Base-by-base conservation (phyloP, 2,329 filamentous ascomycete species). In the Monilinia fructigena region DNA sequence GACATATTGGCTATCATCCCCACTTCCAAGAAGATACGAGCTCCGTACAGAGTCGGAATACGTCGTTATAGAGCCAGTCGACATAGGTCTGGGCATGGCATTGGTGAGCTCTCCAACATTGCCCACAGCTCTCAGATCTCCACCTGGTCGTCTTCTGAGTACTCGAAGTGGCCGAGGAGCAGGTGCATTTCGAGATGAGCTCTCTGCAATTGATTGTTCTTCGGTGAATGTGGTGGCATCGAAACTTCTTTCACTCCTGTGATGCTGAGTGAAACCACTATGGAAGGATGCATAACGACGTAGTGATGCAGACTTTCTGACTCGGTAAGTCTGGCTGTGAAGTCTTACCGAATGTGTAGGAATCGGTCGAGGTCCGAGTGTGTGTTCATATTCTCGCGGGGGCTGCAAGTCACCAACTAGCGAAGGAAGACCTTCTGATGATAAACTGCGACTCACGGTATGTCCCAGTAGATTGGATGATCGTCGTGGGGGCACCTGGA, bases 141-240 rank as follows among this genome's bases (percentile, higher is more conserved):
- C 90, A 58, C 91, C 91, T 8, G 90, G 91, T 18, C 88, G 83
- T 74, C 91, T 82, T 68, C 91, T 84, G 68, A 95, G 82, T 53
- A 89, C 82, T 55, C 88, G 85, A 8, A 85, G 78, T n/a, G 86
- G 86, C 26, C 79, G 78, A 1, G 84, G 82, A 58, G 82, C 76
- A 2, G 81, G 63, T 68, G 79, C 79, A 8, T 80, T 80, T 58
- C 78, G 77, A 0, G 81, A 81, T 4, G 79, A 74, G 5, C 80
- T 81, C 7, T 79, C 79, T 28, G 82, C 78, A 45, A 65, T 45
- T 16, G 63, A 65, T 1, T 86, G 88, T 50, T 79, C 83, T 48
- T 79, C 83, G 0, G 85, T 86, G 54, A 81, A 81, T 0, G 82
- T 83, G 0, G 82, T 86, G 5, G 85, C 86, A 73, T 89, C 86